Conservation (phyloP, 2,329 filamentous ascomycete species). For the Apiospora phragmitis region DNA sequence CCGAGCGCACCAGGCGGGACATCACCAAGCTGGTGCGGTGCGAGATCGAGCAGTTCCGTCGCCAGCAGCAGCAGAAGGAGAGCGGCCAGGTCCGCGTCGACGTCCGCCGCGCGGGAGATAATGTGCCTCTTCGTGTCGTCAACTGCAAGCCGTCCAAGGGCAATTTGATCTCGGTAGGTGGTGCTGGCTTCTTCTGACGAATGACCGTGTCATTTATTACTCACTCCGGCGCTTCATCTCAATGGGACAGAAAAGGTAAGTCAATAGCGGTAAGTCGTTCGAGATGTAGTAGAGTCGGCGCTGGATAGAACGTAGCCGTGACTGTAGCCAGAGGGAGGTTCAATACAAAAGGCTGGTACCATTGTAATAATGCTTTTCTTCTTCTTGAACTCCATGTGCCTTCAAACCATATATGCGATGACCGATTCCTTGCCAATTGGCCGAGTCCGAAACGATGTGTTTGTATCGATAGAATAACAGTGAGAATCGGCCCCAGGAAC, state of each 20-base stretch:
- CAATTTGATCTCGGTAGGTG: background rate
- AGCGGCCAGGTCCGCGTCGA: background rate
- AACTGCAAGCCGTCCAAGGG: background rate
- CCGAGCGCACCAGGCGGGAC: background rate
- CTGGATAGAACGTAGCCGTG: background rate
- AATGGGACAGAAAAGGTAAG: background rate
- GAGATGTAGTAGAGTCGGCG: background rate
- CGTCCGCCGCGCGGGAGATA: background rate
- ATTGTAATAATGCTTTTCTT: background rate
- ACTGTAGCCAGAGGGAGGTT: background rate
- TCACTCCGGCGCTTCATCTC: background rate
- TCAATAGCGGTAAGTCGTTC: background rate
- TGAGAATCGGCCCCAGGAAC: too few relatives aligned
- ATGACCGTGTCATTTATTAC: background rate
- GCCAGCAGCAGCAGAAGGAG: background rate
- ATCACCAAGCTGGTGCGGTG: background rate
- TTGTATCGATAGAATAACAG: too few relatives aligned
- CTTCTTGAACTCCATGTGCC: background rate
- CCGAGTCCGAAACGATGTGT: background rate
- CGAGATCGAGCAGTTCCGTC: background rate
- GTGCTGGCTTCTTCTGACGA: background rate
- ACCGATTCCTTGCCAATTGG: background rate
- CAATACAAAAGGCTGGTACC: constrained; percentile 4
- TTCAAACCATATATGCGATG: background rate
- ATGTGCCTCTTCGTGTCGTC: background rate